Evolutionary conservation across 2,329 filamentous ascomycete species (phyloP).

Genomic region (Neophaeococcomyces mojaviensis): DNA sequence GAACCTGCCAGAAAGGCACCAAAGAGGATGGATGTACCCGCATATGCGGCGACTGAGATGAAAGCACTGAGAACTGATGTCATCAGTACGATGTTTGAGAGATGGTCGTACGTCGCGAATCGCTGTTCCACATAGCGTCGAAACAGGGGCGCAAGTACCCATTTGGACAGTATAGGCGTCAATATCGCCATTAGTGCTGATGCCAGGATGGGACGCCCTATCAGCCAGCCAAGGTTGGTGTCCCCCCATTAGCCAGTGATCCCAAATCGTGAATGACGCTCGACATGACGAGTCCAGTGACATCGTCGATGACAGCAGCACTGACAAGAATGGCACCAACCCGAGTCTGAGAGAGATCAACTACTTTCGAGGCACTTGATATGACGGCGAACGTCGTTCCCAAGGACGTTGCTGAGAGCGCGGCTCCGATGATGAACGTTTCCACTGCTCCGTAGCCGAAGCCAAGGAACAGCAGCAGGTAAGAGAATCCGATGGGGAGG

Average conservation of each 20-base stretch:
- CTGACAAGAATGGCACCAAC: constrained; percentile 40
- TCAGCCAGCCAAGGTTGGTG: constrained; percentile 12
- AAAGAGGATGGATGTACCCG: constrained; percentile 34
- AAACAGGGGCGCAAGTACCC: constrained; percentile 29
- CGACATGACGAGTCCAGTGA: constrained; percentile 39
- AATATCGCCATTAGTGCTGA: constrained; percentile 17
- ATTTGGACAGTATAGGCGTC: constrained; percentile 24
- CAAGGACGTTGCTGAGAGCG: constrained; percentile 22
- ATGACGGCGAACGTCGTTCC: constrained; percentile 34
- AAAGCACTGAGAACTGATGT: constrained; percentile 29
- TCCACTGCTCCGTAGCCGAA: constrained; percentile 30
- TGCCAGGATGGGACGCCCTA: constrained; percentile 34
- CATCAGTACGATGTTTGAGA: constrained; percentile 26
- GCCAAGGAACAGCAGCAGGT: constrained; percentile 36
- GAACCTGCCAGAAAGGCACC: constrained; percentile 29
- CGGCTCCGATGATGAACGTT: constrained; percentile 19
- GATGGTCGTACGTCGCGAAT: constrained; percentile 21
- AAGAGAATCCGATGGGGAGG: constrained; percentile 41
- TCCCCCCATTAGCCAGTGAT: constrained; percentile 25
- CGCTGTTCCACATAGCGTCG: constrained; percentile 30
- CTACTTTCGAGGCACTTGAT: constrained; percentile 17
- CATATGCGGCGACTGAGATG: constrained; percentile 19
- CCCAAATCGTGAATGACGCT: constrained; percentile 23
- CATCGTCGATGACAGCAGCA: constrained; percentile 42
- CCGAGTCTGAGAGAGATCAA: constrained; percentile 37